Conservation (phyloP, 2,329 filamentous ascomycete genomes). For the Neonectria coccinea region DNA sequence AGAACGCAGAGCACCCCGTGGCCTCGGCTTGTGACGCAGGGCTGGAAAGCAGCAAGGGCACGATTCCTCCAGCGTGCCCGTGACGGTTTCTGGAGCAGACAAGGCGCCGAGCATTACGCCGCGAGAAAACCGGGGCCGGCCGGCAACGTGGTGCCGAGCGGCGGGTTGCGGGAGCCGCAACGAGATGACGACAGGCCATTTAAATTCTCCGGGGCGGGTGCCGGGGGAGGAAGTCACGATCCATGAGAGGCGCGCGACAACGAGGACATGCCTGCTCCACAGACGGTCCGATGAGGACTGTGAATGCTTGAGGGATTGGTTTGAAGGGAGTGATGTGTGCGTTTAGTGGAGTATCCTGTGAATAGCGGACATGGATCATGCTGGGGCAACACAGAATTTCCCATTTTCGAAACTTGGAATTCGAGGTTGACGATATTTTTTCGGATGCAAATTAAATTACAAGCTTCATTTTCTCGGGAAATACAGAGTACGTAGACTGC, state of each 20-base stretch:
- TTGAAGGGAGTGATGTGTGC: background rate
- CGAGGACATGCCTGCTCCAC: background rate
- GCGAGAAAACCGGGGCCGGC: background rate
- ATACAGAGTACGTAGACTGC: background rate
- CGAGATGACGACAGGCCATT: background rate
- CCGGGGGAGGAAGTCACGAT: background rate
- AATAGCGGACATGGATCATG: background rate
- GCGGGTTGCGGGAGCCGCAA: background rate
- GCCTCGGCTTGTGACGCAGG: slow-evolving; percentile 10
- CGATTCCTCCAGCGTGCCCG: background rate
- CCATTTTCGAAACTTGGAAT: background rate
- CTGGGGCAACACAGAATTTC: background rate
- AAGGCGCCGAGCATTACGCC: background rate
- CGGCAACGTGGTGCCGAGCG: background rate
- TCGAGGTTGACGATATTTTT: background rate
- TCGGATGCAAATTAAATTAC: background rate
- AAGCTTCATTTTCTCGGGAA: too few relatives aligned
- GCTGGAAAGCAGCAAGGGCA: background rate
- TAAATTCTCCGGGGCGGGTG: background rate
- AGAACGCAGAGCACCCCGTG: slow-evolving; percentile 10
- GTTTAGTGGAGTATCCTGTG: background rate
- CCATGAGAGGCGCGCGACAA: slow-evolving; percentile 1
- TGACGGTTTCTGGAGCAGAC: slow-evolving; percentile 4
- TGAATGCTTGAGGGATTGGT: background rate
- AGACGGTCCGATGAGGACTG: slow-evolving; percentile 14